Percentiles rank a stretch among this genome's conserved stretches.
These are phyloP conservation scores for Phytophthora agathidicida DNA, from an alignment of 352 stramenopile genomes.

Conservation along the genomic window DNA sequence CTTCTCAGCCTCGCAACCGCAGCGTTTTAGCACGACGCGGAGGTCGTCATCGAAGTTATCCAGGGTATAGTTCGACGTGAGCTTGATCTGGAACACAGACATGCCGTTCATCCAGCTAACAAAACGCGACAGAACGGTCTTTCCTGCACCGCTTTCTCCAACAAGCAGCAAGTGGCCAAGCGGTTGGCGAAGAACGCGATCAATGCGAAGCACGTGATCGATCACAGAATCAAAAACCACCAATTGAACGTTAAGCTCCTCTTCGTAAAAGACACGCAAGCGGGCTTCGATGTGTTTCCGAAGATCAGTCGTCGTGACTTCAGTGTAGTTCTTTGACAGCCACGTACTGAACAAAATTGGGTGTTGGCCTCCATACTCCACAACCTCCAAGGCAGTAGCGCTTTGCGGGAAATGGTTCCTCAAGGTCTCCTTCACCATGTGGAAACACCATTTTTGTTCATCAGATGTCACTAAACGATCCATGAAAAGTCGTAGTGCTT, in stretches of 20 bases:
- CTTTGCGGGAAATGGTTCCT: slow-evolving; percentile 86
- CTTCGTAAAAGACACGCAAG: slow-evolving; percentile 99
- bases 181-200: slow-evolving; percentile 98
- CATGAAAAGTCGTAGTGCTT: slow-evolving; percentile 98
- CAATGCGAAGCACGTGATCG: slow-evolving; percentile 98
- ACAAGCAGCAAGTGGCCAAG: slow-evolving; percentile 99
- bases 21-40: slow-evolving; percentile 96
- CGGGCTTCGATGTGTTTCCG: slow-evolving; percentile 97
- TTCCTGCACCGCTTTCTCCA: slow-evolving; percentile 98
- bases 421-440: slow-evolving; percentile 84
- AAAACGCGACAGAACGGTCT: slow-evolving; percentile 99
- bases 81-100: slow-evolving; percentile 99
- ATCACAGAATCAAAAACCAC: slow-evolving; percentile 99
- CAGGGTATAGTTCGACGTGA: slow-evolving; percentile 98
- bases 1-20: slow-evolving; percentile 98
- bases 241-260: slow-evolving; percentile 99
- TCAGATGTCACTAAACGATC: slow-evolving; percentile 98
- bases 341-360: slow-evolving; percentile 99
- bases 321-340: slow-evolving; percentile 97
- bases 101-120: slow-evolving; percentile 99
- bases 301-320: slow-evolving; percentile 93
- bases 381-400: slow-evolving; percentile 67
- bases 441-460: slow-evolving; percentile 97
- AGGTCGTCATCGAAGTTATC: slow-evolving; percentile 99
- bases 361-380: slow-evolving; percentile 83